Evolutionary conservation across 148 eudicot species (phyloP), one percentile per base, ranked within the genome.

Genomic region (Limonium bicolor): DNA sequence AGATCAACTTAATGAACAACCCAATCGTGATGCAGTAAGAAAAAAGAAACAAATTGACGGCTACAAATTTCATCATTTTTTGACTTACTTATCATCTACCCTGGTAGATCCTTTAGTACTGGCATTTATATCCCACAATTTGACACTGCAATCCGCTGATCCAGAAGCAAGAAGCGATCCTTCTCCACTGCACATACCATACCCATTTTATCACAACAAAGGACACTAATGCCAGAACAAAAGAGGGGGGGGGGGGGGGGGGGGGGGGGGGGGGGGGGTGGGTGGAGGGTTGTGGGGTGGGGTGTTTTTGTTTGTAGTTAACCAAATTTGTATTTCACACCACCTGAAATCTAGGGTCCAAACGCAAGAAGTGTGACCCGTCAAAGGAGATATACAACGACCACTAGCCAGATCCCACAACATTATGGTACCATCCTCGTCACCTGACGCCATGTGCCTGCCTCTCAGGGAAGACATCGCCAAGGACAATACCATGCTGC

Each of bases 381-480:
- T 76, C 71, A 85, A 65, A 53, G 99, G 95, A 24, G 90, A 64
- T 36, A 92, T 72, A 51, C 95, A 92, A 27, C 95, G 94, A 34
- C 88, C 99, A 41, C 69, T 81, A 27, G 85, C 74, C 39, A 92
- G 82, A 63, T 92, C 99, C 99, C 95, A 92, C 99, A 92, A 73
- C 99, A 92, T 81, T 42, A 92, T 74, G 16, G 82, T 67, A 31
- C 99, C 99, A 60, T 92, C 95, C 60, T 92, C 99, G 64, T 92
- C 99, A 21, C 94, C 99, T 53, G 99, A 92, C 43, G 95, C 99
- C 88, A 92, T 82, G 49, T 92, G 85, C 15, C 94, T 85, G 27
- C 99, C 99, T n/a, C n/a, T n/a, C 51, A 85, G 94, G 41, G 99
- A 95, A n/a, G 99, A 85, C 95, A 82, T 85, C 8, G 95, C 95